These are phyloP conservation scores for Saraca asoca DNA, from an alignment of 331 rosid species.

Conservation along the genomic window DNA sequence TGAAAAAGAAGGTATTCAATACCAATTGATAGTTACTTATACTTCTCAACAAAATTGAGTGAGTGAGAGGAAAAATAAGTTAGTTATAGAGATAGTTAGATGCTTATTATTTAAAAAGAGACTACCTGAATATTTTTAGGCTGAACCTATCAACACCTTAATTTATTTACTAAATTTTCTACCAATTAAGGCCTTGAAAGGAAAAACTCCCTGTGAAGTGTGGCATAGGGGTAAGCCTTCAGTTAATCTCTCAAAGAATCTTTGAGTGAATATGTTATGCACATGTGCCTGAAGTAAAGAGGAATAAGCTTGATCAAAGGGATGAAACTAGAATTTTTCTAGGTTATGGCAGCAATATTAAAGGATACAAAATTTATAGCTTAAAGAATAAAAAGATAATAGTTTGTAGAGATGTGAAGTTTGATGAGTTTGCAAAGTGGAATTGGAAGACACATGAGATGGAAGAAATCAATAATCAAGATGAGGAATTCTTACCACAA, in stretches of 20 bases:
- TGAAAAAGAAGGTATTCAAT: background rate
- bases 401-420: background rate
- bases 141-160: background rate
- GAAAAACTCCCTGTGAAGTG: background rate
- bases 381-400: background rate
- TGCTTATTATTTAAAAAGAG: background rate
- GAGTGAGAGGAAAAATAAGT: background rate
- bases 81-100: background rate
- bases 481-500: too few relatives aligned
- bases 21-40: background rate
- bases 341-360: too few relatives aligned
- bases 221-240: background rate
- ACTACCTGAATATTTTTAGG: background rate
- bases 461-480: background rate
- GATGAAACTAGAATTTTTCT: too few relatives aligned
- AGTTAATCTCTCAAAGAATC: background rate
- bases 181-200: too few relatives aligned
- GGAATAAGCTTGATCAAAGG: background rate
- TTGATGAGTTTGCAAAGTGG: background rate
- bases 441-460: background rate
- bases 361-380: background rate
- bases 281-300: background rate
- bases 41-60: constrained; percentile 2
- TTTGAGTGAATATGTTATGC: background rate
- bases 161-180: background rate